These are phyloP conservation scores for Lentinula boryana DNA, from an alignment of 768 basidiomycete species.

Conservation along the genomic window DNA sequence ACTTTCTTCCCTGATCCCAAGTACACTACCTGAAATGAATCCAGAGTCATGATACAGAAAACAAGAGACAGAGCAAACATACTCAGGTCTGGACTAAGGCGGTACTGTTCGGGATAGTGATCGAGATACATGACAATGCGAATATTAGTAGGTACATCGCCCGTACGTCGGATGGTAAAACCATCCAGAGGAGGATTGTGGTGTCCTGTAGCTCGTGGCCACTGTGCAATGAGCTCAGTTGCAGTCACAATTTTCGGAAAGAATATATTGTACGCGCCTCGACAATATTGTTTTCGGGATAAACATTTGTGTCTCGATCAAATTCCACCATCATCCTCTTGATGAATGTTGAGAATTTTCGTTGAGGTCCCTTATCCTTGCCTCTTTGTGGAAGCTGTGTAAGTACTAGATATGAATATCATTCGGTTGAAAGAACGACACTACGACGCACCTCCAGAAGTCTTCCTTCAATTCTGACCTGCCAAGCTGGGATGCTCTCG, in stretches of 20 bases:
- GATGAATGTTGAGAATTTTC: constrained; percentile 83
- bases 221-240: constrained; percentile 30
- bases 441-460: constrained; percentile 61
- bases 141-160: constrained; percentile 71
- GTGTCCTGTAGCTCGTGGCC: constrained; percentile 51
- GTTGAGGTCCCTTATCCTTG: constrained; percentile 53
- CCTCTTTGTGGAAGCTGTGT: constrained; percentile 51
- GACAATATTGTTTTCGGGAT: constrained; percentile 82
- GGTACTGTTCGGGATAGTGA: constrained; percentile 84
- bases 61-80: constrained; percentile 10
- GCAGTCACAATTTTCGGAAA: neutral
- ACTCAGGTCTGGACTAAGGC: constrained; percentile 74
- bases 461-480: constrained; percentile 81
- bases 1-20: constrained; percentile 83
- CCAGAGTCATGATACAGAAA: constrained; percentile 2
- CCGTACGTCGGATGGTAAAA: constrained; percentile 77
- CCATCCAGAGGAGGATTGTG: constrained; percentile 72
- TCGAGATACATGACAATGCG: constrained; percentile 84
- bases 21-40: constrained; percentile 41
- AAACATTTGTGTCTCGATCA: constrained; percentile 76
- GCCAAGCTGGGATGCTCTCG: constrained; percentile 87
- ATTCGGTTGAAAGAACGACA: neutral
- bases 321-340: constrained; percentile 83
- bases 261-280: constrained; percentile 50
- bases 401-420: neutral